Evolutionary conservation across 2,329 filamentous ascomycete genomes (phyloP).

Genomic region (Eurotiales sp.): DNA sequence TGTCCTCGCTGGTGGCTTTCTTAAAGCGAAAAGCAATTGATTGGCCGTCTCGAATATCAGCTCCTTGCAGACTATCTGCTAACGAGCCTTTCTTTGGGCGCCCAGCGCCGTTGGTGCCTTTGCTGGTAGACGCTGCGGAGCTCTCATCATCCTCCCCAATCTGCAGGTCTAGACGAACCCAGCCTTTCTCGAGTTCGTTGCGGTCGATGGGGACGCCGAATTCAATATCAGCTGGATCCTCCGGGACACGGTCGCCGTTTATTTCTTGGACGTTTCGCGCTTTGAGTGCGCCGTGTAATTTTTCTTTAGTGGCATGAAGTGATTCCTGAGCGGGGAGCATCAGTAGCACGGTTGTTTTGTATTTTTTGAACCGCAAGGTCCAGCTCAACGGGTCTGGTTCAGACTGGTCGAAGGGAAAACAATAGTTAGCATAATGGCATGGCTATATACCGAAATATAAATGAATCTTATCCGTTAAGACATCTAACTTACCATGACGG

Average conservation of each 20-base stretch:
- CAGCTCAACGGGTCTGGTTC: conserved; percentile 47
- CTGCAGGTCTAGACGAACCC: conserved; percentile 40
- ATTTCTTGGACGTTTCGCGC: conserved; percentile 40
- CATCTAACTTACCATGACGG: conserved; percentile 16
- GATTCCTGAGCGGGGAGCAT: conserved; percentile 58
- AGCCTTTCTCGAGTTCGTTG: conserved; percentile 49
- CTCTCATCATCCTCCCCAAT: conserved; percentile 26
- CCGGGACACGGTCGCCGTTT: conserved; percentile 35
- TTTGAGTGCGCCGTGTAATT: conserved; percentile 56
- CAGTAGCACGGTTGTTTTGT: conserved; percentile 66
- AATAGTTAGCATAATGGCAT: no score
- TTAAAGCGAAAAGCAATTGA: conserved; percentile 35
- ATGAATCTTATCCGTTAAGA: no score
- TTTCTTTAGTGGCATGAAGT: conserved; percentile 55
- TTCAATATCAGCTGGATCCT: conserved; percentile 40
- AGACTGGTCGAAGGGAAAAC: conserved; percentile 15
- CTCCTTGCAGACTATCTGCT: conserved; percentile 22
- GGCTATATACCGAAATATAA: no score
- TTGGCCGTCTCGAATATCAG: conserved; percentile 28
- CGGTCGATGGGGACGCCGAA: conserved; percentile 47
- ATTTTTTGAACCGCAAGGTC: conserved; percentile 70
- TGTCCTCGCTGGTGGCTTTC: conserved; percentile 16
- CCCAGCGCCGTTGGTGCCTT: conserved; percentile 19
- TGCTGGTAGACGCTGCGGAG: background rate
- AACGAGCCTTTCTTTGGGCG: conserved; percentile 23